phyloP scores from a whole-genome alignment of 306 rosid species.

The Chamaecrista fasciculata region DNA sequence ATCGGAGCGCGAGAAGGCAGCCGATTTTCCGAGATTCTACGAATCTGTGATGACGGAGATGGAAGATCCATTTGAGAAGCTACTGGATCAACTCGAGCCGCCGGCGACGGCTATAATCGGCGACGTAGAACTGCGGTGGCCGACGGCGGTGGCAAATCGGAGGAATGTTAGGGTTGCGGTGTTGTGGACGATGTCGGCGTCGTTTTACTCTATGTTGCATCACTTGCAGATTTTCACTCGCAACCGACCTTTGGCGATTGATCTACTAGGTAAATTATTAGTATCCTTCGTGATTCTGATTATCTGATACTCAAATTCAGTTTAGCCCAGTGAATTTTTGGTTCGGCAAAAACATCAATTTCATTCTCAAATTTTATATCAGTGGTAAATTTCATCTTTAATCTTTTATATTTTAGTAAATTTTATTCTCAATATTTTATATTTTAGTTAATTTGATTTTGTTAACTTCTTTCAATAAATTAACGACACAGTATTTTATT shows the following conservation, averaged over 20 bases:
- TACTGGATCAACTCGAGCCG: constrained; percentile 30
- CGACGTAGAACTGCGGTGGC: constrained; percentile 30
- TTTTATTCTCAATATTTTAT: too few species aligned
- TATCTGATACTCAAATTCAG: too few species aligned
- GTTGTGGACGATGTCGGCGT: constrained; percentile 31
- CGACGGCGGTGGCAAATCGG: constrained; percentile 4
- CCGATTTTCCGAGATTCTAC: constrained; percentile 24
- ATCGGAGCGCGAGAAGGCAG: constrained; percentile 23
- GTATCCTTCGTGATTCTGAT: too few species aligned
- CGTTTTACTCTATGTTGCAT: constrained; percentile 11
- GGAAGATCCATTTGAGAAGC: constrained; percentile 38
- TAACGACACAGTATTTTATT: too few species aligned
- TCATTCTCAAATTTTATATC: too few species aligned
- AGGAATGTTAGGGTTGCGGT: constrained; percentile 29
- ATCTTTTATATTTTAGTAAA: too few species aligned
- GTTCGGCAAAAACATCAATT: too few species aligned
- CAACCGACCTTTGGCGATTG: background rate
- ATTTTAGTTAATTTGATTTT: too few species aligned
- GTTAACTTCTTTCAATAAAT: too few species aligned
- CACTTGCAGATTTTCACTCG: background rate
- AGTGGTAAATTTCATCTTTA: too few species aligned
- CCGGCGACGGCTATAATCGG: constrained; percentile 20
- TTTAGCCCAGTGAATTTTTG: too few species aligned
- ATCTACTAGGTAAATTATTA: constrained; percentile 15
- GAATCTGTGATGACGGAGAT: constrained; percentile 31